Evolutionary conservation across 768 basidiomycete genomes (phyloP).

Genomic region (Tremella fuciformis): DNA sequence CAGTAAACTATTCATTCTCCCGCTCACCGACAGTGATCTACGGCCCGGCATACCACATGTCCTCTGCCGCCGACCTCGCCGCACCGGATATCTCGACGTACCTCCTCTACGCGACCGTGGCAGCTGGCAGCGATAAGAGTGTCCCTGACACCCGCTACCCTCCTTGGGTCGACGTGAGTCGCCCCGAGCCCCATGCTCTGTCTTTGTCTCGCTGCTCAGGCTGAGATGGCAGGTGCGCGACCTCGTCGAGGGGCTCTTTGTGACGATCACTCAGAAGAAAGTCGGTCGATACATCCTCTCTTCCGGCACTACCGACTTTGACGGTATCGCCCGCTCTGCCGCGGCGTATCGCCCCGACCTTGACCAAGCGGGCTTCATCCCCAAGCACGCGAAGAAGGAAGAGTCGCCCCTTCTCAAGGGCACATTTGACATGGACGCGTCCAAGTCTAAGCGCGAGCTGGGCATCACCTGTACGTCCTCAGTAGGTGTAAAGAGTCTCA

Average conservation of each 20-base stretch:
- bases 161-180: conserved; percentile 24
- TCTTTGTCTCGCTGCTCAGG: too few species aligned
- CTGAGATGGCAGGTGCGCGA: conserved; percentile 9
- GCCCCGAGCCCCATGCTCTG: neutral
- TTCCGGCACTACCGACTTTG: conserved; percentile 17
- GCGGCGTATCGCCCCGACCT: conserved; percentile 3
- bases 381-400: neutral
- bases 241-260: conserved; percentile 27
- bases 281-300: conserved; percentile 23
- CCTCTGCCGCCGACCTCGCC: conserved; percentile 11
- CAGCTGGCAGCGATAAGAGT: conserved; percentile 11
- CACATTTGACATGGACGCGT: neutral
- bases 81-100: conserved; percentile 19
- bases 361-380: neutral
- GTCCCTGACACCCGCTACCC: conserved; percentile 14
- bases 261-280: conserved; percentile 13
- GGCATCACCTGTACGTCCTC: conserved; percentile 13
- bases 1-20: neutral
- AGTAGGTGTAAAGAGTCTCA: neutral
- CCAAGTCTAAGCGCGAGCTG: conserved; percentile 10
- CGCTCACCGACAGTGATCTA: conserved; percentile 25
- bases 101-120: conserved; percentile 6
- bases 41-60: conserved; percentile 29
- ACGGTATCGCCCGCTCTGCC: conserved; percentile 10
- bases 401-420: conserved; percentile 5